These are phyloP conservation scores for Corinectria fuckeliana DNA, from an alignment of 2,329 filamentous ascomycete species.

Conservation along the genomic window DNA sequence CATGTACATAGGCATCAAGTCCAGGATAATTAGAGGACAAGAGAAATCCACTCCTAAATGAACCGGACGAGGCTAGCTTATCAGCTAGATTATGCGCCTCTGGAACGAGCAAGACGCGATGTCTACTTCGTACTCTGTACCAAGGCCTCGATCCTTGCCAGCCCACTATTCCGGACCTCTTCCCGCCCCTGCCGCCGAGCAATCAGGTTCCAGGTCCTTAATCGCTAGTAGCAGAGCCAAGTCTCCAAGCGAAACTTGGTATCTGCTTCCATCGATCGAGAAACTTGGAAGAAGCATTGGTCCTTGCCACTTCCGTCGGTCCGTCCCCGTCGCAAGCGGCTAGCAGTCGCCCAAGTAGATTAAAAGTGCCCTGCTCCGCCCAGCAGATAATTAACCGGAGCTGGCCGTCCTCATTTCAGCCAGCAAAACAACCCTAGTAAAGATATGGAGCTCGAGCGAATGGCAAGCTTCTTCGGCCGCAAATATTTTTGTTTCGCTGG, in stretches of 20 bases:
- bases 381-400: not conserved
- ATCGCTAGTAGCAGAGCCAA: slow-evolving; percentile 1
- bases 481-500: no score
- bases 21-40: not conserved
- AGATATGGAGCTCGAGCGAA: not conserved
- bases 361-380: not conserved
- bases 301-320: not conserved
- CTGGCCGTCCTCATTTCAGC: not conserved
- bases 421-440: not conserved
- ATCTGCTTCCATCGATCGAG: slow-evolving; percentile 6
- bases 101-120: not conserved
- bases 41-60: not conserved
- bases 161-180: not conserved
- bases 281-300: not conserved
- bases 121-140: not conserved
- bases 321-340: not conserved
- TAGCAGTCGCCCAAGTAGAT: not conserved
- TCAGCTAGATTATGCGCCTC: not conserved
- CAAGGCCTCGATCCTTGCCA: slow-evolving; percentile 5
- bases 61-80: slow-evolving; percentile 1
- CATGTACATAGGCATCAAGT: no score
- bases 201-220: not conserved
- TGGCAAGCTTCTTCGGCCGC: no score
- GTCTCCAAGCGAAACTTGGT: slow-evolving; percentile 7
- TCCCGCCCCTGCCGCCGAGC: slow-evolving; percentile 9